These are phyloP conservation scores for Tetracladium setigerum DNA, from an alignment of 495 filamentous ascomycete species.

Conservation along the genomic window DNA sequence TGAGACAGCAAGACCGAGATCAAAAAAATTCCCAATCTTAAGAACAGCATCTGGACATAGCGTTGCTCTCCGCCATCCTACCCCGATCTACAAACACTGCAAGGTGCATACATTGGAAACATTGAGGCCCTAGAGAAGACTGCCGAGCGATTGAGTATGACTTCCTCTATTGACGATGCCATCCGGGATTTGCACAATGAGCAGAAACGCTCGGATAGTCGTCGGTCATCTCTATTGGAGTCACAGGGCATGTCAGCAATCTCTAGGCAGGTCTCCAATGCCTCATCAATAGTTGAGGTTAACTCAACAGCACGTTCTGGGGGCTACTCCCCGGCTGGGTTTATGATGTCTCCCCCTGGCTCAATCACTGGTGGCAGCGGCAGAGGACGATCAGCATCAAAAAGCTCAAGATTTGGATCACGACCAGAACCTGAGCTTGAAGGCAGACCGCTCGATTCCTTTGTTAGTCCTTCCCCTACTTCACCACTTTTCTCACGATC, in stretches of 20 bases:
- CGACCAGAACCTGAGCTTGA: constrained; percentile 43
- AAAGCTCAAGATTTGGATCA: constrained; percentile 41
- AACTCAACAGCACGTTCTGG: constrained; percentile 59
- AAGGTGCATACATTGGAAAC: constrained; percentile 64
- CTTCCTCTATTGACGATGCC: constrained; percentile 72
- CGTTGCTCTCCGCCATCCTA: constrained; percentile 62
- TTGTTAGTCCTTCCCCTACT: constrained; percentile 18
- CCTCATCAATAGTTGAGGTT: constrained; percentile 60
- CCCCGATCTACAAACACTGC: constrained; percentile 67
- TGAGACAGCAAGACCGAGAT: neutral
- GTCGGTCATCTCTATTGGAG: constrained; percentile 40
- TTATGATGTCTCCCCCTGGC: constrained; percentile 55
- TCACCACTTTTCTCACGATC: constrained; percentile 14
- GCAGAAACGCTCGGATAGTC: constrained; percentile 61
- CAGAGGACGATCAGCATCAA: constrained; percentile 53
- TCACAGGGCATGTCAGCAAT: constrained; percentile 25
- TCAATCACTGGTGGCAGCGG: constrained; percentile 49
- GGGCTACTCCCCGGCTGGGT: constrained; percentile 64
- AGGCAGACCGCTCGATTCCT: constrained; percentile 32
- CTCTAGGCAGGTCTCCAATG: constrained; percentile 43
- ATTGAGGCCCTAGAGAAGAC: constrained; percentile 76
- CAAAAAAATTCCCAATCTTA: constrained; percentile 32
- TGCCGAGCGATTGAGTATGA: constrained; percentile 73
- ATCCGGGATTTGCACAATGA: constrained; percentile 73
- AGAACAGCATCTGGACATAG: constrained; percentile 55